Percentiles rank a stretch among this genome's conserved stretches.
phyloP scores from a whole-genome alignment of 1,139 yeast species.

The Saccharomyces pastorianus region DNA sequence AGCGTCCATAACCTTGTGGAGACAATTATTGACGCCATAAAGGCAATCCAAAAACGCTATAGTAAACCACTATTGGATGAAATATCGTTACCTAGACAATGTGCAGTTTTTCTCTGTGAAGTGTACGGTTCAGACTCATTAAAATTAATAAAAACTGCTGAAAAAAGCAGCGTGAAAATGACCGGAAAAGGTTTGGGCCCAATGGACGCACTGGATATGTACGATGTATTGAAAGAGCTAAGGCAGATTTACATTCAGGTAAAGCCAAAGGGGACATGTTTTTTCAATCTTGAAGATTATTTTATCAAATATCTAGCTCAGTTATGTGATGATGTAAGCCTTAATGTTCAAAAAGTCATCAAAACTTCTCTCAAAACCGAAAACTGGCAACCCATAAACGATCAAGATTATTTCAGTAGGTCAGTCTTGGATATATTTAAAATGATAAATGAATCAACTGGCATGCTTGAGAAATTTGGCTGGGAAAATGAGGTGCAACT shows the following conservation, averaged over 20 bases:
- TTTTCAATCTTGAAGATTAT: conserved; percentile 50
- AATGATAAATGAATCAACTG: conserved; percentile 50
- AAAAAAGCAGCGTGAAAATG: conserved; percentile 36
- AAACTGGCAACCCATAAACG: conserved; percentile 46
- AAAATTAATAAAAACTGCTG: conserved; percentile 52
- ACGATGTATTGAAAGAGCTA: conserved; percentile 48
- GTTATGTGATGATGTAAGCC: conserved; percentile 50
- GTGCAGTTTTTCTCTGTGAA: conserved; percentile 49
- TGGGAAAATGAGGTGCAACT: conserved; percentile 60
- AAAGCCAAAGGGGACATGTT: conserved; percentile 35
- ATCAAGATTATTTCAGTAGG: conserved; percentile 37
- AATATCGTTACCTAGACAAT: conserved; percentile 46
- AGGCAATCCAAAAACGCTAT: conserved; percentile 51
- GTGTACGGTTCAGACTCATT: conserved; percentile 59
- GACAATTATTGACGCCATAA: conserved; percentile 43
- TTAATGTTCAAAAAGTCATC: conserved; percentile 43
- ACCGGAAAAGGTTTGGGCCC: conserved; percentile 40
- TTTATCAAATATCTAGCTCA: conserved; percentile 51
- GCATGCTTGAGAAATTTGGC: conserved; percentile 44
- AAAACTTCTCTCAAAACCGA: conserved; percentile 50
- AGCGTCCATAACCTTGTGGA: conserved; percentile 61
- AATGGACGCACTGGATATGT: conserved; percentile 56
- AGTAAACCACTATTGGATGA: conserved; percentile 54
- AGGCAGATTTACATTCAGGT: conserved; percentile 50
- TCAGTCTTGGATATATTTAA: conserved; percentile 65